Evolutionary conservation across 2,329 filamentous ascomycete species (phyloP), one percentile per base, ranked within the genome.

Genomic region (Balansia obtecta): DNA sequence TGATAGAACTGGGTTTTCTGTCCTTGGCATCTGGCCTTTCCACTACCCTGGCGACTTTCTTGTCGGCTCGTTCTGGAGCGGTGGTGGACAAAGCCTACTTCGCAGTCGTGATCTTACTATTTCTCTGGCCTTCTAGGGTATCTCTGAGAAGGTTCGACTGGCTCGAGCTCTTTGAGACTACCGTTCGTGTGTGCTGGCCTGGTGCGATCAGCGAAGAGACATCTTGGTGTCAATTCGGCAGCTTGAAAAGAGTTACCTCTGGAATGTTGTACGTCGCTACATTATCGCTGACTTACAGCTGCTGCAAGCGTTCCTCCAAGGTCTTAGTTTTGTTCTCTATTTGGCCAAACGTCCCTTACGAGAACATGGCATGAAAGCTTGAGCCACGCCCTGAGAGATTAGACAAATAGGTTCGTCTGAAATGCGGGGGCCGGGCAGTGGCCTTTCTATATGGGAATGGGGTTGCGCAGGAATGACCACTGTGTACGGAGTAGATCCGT

Each of bases 91-190:
- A n/a, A n/a, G 38, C n/a, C 16, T 40, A 4, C 13, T 40, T 40
- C n/a, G 38, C 15, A 16, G 9, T n/a, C n/a, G 15, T 16, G 11
- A 33, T 10, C 12, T 16, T 38, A 16, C 20, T 46, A 13, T 38
- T 33, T 33, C 9, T 37, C 32, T 46, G 32, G 8, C 22, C 16
- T 18, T 38, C 16, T 11, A 46, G 45, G 33, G 22, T 16, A 11
- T n/a, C 45, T 43, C 47, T 49, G 49, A 45, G 41, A 30, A 46
- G 22, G 45, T 47, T 40, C 27, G 45, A 15, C 22, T 20, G 18
- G 11, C 13, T 27, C 18, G 45, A 30, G 27, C 10, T 16, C 12
- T 38, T 16, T 27, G 34, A 38, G 10, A 13, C 13, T 13, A 18
- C 13, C n/a, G 38, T 6, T 6, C 27, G 27, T 27, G 27, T 27